These are phyloP conservation scores for Diaporthe capsici DNA, from an alignment of 2,329 filamentous ascomycete species.

Conservation along the genomic window DNA sequence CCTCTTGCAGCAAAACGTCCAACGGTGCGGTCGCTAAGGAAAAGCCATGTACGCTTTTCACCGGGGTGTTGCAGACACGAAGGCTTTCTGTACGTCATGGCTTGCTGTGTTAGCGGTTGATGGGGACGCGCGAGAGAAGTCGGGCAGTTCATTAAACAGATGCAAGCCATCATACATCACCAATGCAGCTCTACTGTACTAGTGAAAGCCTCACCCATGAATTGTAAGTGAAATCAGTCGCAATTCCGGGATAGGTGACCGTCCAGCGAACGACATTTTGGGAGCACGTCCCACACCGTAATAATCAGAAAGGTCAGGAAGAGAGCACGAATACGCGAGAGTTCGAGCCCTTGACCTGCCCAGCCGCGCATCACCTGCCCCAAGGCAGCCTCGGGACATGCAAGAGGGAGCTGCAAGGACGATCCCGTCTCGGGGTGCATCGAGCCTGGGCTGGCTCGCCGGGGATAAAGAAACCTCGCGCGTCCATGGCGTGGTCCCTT, in stretches of 20 bases:
- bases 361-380: not conserved
- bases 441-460: not conserved
- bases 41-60: not conserved
- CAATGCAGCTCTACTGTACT: not conserved
- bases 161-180: not conserved
- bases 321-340: not conserved
- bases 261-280: not conserved
- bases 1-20: conserved; percentile 5
- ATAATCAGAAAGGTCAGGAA: too few species aligned
- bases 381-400: conserved; percentile 17
- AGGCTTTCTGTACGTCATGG: conserved; percentile 8
- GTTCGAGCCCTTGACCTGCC: not conserved
- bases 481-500: conserved; percentile 1
- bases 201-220: not conserved
- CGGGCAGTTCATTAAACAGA: not conserved
- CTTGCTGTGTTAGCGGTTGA: not conserved
- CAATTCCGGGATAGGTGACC: not conserved
- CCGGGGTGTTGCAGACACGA: conserved; percentile 13
- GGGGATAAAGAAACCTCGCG: not conserved
- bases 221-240: not conserved
- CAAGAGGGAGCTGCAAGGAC: conserved; percentile 19
- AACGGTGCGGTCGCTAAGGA: conserved; percentile 2
- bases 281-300: not conserved
- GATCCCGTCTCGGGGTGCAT: conserved; percentile 23
- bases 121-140: conserved; percentile 1